Evolutionary conservation across 2,329 filamentous ascomycete species (phyloP), one percentile per base, ranked within the genome.

Genomic region (Arthroderma uncinatum): DNA sequence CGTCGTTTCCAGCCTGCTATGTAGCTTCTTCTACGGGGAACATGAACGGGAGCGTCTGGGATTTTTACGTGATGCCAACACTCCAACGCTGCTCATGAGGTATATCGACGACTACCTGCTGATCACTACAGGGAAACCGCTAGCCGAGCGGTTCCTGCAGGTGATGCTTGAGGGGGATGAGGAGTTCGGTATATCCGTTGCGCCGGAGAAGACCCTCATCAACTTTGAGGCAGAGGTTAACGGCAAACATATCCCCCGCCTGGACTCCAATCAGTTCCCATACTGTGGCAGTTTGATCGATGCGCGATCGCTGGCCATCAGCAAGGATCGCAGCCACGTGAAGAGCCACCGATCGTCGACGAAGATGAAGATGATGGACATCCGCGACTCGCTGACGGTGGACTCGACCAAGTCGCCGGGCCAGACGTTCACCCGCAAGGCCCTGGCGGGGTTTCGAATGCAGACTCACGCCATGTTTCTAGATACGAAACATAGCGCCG

Each of bases 1-100:
- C 0, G 80, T 96, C 1, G 69, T 98, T 4, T 96, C 91, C 0
- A 87, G 86, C 44, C 77, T 90, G 40, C 77, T 98, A 4, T 97
- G 93, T 76, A 97, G 90, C 71, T 92, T 95, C 72, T 96, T 97
- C 70, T 98, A 98, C 67, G 91, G 88, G 4, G 84, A 93, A 61
- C 80, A 97, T 1, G 93, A 98, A 70, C 72, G 73, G 5, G 77
- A 83, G 25, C 75, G 85, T 12, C 75, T 97, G 1, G 67, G 66
- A 0, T 97, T 96, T 66, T 71, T 93, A 1, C 67, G 72, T 4
- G 63, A 66, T 14, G 8, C 30, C 9, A 21, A 53, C 14, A 14
- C 28, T 14, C 25, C 55, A 7, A 66, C 70, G n/a, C 71, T 96
- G 2, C 76, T 98, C 6, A 71, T 97, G 55, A 81, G 93, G 14